These are phyloP conservation scores for Aspergillus sp. DNA, from an alignment of 2,329 filamentous ascomycete species.

Conservation along the genomic window DNA sequence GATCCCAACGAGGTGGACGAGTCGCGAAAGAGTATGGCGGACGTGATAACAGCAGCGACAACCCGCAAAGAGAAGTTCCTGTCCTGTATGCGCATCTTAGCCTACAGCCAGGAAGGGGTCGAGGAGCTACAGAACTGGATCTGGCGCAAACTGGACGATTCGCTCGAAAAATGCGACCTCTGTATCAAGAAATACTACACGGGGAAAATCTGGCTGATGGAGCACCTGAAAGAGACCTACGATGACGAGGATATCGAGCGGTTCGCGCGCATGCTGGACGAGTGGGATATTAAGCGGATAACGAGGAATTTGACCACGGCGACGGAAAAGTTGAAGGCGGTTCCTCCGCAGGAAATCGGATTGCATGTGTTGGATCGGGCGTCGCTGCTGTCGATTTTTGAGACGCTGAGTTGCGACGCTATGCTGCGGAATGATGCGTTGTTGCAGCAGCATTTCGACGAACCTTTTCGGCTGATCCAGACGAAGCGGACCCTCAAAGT, in stretches of 20 bases:
- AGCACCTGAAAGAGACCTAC: conserved; percentile 59
- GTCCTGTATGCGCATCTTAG: conserved; percentile 67
- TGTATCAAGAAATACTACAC: conserved; percentile 76
- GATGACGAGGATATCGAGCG: conserved; percentile 48
- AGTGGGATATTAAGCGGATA: conserved; percentile 63
- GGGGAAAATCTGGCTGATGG: conserved; percentile 62
- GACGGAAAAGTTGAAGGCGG: conserved; percentile 51
- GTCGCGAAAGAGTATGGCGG: conserved; percentile 34
- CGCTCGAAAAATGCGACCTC: conserved; percentile 64
- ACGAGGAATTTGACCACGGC: conserved; percentile 59
- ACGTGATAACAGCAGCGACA: conserved; percentile 56
- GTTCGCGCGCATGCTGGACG: conserved; percentile 59
- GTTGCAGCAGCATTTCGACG: conserved; percentile 67
- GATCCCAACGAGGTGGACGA: conserved; percentile 52
- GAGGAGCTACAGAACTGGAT: conserved; percentile 63
- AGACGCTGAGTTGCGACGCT: conserved; percentile 79
- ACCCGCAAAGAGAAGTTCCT: conserved; percentile 62
- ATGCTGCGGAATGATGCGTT: conserved; percentile 63
- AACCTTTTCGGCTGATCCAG: conserved; percentile 78
- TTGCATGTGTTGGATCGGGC: conserved; percentile 54
- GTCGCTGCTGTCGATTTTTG: conserved; percentile 79
- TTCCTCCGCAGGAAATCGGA: conserved; percentile 52
- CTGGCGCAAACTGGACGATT: conserved; percentile 55
- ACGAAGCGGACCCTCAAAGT: conserved; percentile 76
- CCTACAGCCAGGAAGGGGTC: conserved; percentile 61